A percentile compares a stretch with the other conserved stretches of the same genome.
phyloP scores from a whole-genome alignment of 257 asterid species.

The Solanum rostratum region DNA sequence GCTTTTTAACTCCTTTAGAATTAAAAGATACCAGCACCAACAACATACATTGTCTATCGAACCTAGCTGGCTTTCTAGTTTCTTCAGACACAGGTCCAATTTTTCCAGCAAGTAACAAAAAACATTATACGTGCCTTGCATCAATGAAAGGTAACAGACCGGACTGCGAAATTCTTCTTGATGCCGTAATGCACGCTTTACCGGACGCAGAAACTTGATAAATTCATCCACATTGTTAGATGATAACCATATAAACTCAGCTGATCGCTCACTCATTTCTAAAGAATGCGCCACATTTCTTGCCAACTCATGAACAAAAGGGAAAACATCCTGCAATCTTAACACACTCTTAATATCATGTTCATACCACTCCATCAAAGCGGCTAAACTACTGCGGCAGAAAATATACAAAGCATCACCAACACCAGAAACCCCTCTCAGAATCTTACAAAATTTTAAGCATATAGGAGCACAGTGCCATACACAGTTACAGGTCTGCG shows the following conservation, averaged over 20 bases:
- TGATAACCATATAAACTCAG: slow-evolving; percentile 15
- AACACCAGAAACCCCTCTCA: too few relatives aligned
- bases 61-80: too few relatives aligned
- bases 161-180: slow-evolving; percentile 11
- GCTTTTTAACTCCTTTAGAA: too few relatives aligned
- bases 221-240: slow-evolving; percentile 40
- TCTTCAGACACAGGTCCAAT: too few relatives aligned
- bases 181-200: slow-evolving; percentile 18
- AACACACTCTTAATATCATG: slow-evolving; percentile 6
- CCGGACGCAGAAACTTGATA: slow-evolving; percentile 28
- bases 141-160: slow-evolving; percentile 14
- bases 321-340: slow-evolving; percentile 36
- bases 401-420: slow-evolving; percentile 27
- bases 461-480: too few relatives aligned
- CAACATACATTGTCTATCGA: too few relatives aligned
- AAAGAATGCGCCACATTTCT: slow-evolving; percentile 25
- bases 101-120: too few relatives aligned
- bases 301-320: slow-evolving; percentile 48
- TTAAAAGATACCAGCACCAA: too few relatives aligned
- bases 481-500: too few relatives aligned
- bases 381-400: slow-evolving; percentile 29
- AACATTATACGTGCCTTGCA: neutral
- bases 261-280: slow-evolving; percentile 14
- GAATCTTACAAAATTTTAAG: too few relatives aligned
- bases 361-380: neutral